phyloP scores from a whole-genome alignment of 176 grass and related monocot genomes.

The Musa schizocarpa region DNA sequence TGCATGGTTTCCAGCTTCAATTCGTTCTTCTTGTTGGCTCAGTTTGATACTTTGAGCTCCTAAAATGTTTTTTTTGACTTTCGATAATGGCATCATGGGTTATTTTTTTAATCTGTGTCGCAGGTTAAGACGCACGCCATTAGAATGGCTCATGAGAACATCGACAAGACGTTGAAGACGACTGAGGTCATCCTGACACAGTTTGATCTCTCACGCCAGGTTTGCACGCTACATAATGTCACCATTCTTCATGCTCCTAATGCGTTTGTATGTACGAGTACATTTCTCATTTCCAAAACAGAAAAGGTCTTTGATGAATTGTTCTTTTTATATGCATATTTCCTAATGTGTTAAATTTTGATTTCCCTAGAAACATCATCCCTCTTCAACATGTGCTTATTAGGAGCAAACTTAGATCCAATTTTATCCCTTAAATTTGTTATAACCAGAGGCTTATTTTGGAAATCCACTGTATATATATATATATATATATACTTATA shows the following conservation, averaged over 20 bases:
- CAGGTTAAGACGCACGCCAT: conserved; percentile 88
- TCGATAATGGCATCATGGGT: neutral
- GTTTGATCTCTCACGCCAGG: conserved; percentile 65
- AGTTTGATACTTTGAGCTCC: neutral
- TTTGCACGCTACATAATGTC: conserved; percentile 1
- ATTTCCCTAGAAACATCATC: too few relatives aligned
- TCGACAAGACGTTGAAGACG: conserved; percentile 65
- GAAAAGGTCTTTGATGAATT: too few relatives aligned
- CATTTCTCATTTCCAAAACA: neutral
- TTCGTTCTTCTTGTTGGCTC: neutral
- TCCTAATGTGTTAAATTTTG: too few relatives aligned
- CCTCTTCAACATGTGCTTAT: too few relatives aligned
- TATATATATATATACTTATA: too few relatives aligned
- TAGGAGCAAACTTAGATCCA: too few relatives aligned
- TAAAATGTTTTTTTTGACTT: neutral
- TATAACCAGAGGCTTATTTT: neutral
- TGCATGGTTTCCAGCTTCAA: neutral
- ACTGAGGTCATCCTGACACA: conserved; percentile 61
- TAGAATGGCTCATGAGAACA: conserved; percentile 79
- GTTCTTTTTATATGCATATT: too few relatives aligned
- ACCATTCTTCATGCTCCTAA: neutral
- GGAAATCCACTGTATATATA: neutral
- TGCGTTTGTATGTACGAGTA: neutral
- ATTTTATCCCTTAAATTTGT: neutral
- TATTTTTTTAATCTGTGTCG: neutral